Evolutionary conservation across 176 grass and related monocot species (phyloP), one percentile per base, ranked within the genome.

Genomic region (Elymus sibiricus): DNA sequence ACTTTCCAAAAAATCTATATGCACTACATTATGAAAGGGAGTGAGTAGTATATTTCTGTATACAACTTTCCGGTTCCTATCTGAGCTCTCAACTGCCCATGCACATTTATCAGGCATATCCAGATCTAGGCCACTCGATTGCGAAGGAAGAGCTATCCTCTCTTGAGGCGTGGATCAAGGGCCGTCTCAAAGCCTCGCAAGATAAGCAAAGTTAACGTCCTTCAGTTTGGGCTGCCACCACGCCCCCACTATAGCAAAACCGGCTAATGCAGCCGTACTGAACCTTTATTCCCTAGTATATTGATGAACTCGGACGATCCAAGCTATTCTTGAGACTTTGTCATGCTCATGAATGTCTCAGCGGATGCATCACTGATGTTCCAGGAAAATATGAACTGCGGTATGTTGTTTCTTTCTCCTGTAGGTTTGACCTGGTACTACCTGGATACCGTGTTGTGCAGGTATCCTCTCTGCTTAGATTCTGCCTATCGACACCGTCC

Each of bases 41-140:
- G 29, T 1, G 29, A 29, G 29, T 34, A 34, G 32, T 46, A 22
- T 68, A 3, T 1, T 74, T 56, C 37, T 47, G 27, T 6, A 58
- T n/a, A 9, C 39, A 32, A 32, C 5, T 26, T 16, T 64, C 15
- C 1, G 5, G 14, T 81, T 49, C 66, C 3, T 66, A 9, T 35
- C 19, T 79, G 61, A 39, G 63, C 46, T 83, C 44, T 74, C 31
- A 82, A 26, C 60, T 32, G 76, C 11, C 53, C 19, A 9, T 76
- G 21, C 83, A 38, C 22, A 53, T 78, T 46, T 92, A 60, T 40
- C 77, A 98, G 97, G 92, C 88, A 66, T 96, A 96, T 56, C 97
- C 97, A 79, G 84, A 88, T 88, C 81, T 98, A 19, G 94, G 84
- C 6, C 97, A 98, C 87, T 92, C 90, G 0, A 95, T 96, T 84